A percentile compares a stretch with the other conserved stretches of the same genome.
These are phyloP conservation scores for Coelastrella sp. DNA, from an alignment of 139 green algal genomes.

Conservation along the genomic window DNA sequence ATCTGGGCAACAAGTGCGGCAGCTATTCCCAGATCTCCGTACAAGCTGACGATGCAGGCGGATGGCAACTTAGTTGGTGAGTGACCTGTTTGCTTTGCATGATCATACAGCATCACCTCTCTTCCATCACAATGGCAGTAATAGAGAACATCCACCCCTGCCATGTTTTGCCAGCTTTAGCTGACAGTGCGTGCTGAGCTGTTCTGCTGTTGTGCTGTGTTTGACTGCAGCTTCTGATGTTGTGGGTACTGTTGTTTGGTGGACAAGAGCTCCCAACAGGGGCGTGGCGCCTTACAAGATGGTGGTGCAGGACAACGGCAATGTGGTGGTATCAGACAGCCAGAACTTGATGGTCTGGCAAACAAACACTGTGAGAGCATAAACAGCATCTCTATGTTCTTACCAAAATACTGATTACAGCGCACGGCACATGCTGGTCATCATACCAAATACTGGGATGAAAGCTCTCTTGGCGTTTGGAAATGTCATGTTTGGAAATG, in stretches of 20 bases:
- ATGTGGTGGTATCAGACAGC: background rate
- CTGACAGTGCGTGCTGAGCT: no score
- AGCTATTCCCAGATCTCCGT: background rate
- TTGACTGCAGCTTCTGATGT: slow-evolving; percentile 32
- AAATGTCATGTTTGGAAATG: no score
- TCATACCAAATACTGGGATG: no score
- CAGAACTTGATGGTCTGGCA: background rate
- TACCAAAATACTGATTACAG: no score
- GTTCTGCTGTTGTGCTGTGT: no score
- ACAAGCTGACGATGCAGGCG: slow-evolving; percentile 12
- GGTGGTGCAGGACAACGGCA: slow-evolving; percentile 7
- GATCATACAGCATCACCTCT: no score
- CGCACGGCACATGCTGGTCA: no score
- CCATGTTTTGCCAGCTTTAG: no score
- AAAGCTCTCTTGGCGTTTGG: no score
- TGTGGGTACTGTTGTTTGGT: background rate
- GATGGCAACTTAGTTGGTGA: slow-evolving; percentile 20
- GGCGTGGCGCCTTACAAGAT: background rate
- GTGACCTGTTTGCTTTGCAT: background rate
- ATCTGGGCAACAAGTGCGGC: background rate
- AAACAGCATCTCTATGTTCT: background rate
- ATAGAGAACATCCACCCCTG: no score
- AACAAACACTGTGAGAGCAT: background rate
- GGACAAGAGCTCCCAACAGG: background rate
- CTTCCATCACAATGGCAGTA: no score